Percentiles rank a stretch among this genome's conserved stretches.
Evolutionary conservation across 257 asterid genomes (phyloP).

Genomic region (Ehretia macrophylla): DNA sequence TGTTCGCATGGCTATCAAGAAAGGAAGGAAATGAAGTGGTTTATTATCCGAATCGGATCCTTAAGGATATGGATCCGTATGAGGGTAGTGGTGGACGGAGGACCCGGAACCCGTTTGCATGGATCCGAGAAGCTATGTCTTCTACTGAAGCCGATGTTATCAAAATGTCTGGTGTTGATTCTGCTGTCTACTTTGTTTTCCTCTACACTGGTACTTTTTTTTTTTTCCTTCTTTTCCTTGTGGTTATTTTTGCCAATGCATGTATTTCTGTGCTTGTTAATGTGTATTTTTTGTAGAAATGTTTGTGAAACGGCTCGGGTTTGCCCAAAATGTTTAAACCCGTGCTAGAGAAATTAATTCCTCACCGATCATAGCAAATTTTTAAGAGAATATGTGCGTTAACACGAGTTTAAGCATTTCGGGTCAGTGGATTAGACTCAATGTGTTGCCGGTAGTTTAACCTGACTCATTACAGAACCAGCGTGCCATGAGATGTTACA

Average conservation of each 20-base stretch:
- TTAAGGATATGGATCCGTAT: slow-evolving; percentile 67
- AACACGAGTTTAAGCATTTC: no score
- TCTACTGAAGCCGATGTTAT: slow-evolving; percentile 82
- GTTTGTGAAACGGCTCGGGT: no score
- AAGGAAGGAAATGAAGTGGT: slow-evolving; percentile 57
- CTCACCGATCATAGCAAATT: no score
- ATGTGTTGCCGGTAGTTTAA: no score
- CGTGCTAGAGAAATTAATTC: no score
- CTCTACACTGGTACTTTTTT: slow-evolving; percentile 60
- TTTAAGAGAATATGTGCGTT: no score
- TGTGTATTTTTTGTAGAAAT: not conserved
- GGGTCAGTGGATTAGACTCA: no score
- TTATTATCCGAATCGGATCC: slow-evolving; percentile 80
- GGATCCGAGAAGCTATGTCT: slow-evolving; percentile 77
- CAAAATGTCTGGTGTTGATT: slow-evolving; percentile 76
- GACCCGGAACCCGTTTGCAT: slow-evolving; percentile 69
- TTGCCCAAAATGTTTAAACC: not conserved
- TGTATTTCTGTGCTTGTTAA: not conserved
- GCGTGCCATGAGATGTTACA: no score
- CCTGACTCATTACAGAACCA: no score
- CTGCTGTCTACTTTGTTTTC: slow-evolving; percentile 93
- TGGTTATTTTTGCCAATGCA: not conserved
- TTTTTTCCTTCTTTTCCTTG: not conserved
- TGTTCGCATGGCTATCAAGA: slow-evolving; percentile 75
- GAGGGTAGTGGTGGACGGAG: slow-evolving; percentile 40